phyloP scores from a whole-genome alignment of 371 early-diverging fungal genomes.

The Mortierella sp. region DNA sequence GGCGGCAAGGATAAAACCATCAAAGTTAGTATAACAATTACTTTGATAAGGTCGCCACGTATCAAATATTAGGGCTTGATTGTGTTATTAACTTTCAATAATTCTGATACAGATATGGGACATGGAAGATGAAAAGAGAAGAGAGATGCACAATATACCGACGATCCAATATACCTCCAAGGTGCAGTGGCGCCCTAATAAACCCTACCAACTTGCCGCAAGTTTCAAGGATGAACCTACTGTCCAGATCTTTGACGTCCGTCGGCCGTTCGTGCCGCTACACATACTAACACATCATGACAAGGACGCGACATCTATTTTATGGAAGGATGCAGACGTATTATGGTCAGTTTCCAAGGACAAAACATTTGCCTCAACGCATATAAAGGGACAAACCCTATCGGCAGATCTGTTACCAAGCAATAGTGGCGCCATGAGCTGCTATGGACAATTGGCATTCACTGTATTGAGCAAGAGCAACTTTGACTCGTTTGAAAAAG shows the following conservation, averaged over 20 bases:
- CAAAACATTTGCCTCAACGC: slow-evolving; percentile 72
- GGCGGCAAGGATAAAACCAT: slow-evolving; percentile 80
- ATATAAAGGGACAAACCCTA: slow-evolving; percentile 62
- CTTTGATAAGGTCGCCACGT: background rate
- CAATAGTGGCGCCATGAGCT: slow-evolving; percentile 77
- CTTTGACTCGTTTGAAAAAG: slow-evolving; percentile 54
- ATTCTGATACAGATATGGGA: slow-evolving; percentile 79
- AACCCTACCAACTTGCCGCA: slow-evolving; percentile 79
- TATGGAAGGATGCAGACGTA: slow-evolving; percentile 76
- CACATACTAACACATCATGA: slow-evolving; percentile 81
- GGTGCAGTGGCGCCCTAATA: slow-evolving; percentile 85
- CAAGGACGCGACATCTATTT: slow-evolving; percentile 78
- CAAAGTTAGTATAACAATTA: slow-evolving; percentile 63
- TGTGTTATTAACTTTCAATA: background rate
- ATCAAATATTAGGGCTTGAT: background rate
- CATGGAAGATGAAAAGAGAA: slow-evolving; percentile 74
- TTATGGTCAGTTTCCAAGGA: slow-evolving; percentile 87
- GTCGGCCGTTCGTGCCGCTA: slow-evolving; percentile 79
- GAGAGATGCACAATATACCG: slow-evolving; percentile 74
- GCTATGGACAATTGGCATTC: slow-evolving; percentile 79
- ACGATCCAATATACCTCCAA: slow-evolving; percentile 82
- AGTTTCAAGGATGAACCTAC: slow-evolving; percentile 77
- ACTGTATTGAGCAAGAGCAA: slow-evolving; percentile 57
- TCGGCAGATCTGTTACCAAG: slow-evolving; percentile 63
- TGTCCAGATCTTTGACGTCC: slow-evolving; percentile 84